Base-by-base conservation (phyloP, 2,329 filamentous ascomycete genomes). In the Calonectria multiphialidica region DNA sequence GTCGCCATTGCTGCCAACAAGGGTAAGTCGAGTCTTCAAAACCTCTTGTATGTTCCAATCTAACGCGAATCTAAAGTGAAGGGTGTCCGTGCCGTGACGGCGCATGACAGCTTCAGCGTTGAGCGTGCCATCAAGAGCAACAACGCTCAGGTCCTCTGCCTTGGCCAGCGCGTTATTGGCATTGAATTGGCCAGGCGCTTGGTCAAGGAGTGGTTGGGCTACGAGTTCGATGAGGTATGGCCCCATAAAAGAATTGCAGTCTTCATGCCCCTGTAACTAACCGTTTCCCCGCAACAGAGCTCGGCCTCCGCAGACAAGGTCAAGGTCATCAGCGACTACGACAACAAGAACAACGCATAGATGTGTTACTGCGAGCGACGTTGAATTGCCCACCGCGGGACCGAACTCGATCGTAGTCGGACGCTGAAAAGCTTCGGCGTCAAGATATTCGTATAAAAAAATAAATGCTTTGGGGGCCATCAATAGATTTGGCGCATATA, bases 1-100 rank as follows among this genome's bases (percentile, higher is more conserved):
- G 95, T 97, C 16, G 94, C 95, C 77, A 97, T 97, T 81, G 86
- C 90, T n/a, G 95, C 95, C 76, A 97, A 97, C 88, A 97, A 97
- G 83, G 44, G 44, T 47, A 21, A 47, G 16, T 13, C n/a, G n/a
- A 44, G 21, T 18, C n/a, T 21, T 23, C n/a, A 9, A n/a, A 47
- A 23, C 44, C n/a, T 9, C 21, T 25, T 23, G n/a, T 47, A 9
- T 47, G 16, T 47, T 47, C 12, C 44, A 23, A 23, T 47, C 44
- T 47, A 47, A 47, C 21, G n/a, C 21, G n/a, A 15, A n/a, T 47
- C n/a, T 47, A 21, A 12, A 47, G 92, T 97, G 74, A 92, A 91
- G 68, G 94, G 95, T 8, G 91, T 97, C 74, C 88, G 95, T 35
- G 95, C 95, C 25, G 95, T 97, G 25, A 97, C 95, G 12, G 95